Percentiles rank a stretch among this genome's conserved stretches.
Conservation (phyloP, 257 asterid species). For the Scutellaria galericulata region DNA sequence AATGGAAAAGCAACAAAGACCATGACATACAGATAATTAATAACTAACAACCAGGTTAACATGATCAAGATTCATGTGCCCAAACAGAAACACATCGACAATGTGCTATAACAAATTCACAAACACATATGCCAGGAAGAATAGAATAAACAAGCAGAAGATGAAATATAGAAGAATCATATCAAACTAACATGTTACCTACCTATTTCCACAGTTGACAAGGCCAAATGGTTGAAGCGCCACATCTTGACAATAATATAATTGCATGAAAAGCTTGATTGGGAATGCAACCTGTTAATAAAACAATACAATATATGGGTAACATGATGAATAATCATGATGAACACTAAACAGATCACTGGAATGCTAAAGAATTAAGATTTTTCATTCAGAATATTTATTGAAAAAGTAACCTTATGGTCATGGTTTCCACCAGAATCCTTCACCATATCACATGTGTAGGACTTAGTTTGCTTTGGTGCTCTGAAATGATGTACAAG, state of each 20-base stretch:
- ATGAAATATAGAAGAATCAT: slow-evolving; percentile 17
- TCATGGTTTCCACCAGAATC: slow-evolving; percentile 40
- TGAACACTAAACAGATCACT: slow-evolving; percentile 4
- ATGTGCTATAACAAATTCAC: slow-evolving; percentile 8
- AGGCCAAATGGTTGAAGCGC: slow-evolving; percentile 62
- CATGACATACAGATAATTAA: background rate
- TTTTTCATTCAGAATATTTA: background rate
- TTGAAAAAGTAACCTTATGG: slow-evolving; percentile 43
- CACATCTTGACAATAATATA: slow-evolving; percentile 45
- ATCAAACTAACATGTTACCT: slow-evolving; percentile 23
- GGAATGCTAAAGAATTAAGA: background rate
- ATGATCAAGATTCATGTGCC: slow-evolving; percentile 21
- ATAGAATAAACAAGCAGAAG: slow-evolving; percentile 22
- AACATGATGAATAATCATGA: slow-evolving; percentile 25
- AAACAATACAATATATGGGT: slow-evolving; percentile 19
- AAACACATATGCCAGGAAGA: slow-evolving; percentile 25
- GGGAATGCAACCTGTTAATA: slow-evolving; percentile 48
- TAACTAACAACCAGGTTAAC: slow-evolving; percentile 13
- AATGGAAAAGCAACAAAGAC: slow-evolving; percentile 8
- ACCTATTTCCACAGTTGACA: slow-evolving; percentile 66
- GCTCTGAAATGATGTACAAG: slow-evolving; percentile 56
- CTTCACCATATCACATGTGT: slow-evolving; percentile 38
- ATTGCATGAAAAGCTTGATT: slow-evolving; percentile 53
- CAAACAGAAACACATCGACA: slow-evolving; percentile 3
- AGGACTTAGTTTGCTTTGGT: slow-evolving; percentile 52